phyloP scores from a whole-genome alignment of 2,329 filamentous ascomycete species.

The Rhynchosporium graminicola region DNA sequence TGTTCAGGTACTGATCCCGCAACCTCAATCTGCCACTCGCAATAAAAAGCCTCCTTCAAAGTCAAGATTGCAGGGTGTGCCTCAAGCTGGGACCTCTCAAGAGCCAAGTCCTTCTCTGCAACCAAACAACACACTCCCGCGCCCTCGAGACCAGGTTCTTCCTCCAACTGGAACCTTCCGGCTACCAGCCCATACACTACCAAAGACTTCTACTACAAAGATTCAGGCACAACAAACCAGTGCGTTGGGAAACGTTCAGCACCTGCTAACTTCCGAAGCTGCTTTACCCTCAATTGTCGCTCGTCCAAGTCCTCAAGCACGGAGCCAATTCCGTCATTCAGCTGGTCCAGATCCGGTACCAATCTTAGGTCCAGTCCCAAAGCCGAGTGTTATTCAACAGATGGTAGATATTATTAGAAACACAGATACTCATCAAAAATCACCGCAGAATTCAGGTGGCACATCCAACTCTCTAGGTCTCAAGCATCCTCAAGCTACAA shows the following conservation, averaged over 20 bases:
- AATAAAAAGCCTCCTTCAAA: neutral
- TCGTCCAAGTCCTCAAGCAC: neutral
- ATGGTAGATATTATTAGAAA: neutral
- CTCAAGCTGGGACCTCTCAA: neutral
- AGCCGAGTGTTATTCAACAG: neutral
- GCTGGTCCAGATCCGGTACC: neutral
- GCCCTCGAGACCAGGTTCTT: neutral
- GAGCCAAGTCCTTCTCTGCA: neutral
- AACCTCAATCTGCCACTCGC: neutral
- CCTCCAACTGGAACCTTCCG: neutral
- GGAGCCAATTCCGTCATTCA: neutral
- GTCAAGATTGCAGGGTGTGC: conserved; percentile 1
- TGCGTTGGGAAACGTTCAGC: neutral
- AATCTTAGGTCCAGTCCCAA: neutral
- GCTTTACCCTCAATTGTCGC: neutral
- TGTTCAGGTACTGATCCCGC: neutral
- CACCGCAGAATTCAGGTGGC: neutral
- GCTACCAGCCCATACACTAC: neutral
- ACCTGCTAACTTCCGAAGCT: neutral
- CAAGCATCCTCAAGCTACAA: neutral
- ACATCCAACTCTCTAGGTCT: neutral
- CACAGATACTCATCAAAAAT: neutral
- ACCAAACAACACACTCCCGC: neutral
- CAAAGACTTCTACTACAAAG: neutral
- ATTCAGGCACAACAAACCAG: neutral